Evolutionary conservation across 306 rosid species (phyloP).

Genomic region (Citrullus colocynthis): DNA sequence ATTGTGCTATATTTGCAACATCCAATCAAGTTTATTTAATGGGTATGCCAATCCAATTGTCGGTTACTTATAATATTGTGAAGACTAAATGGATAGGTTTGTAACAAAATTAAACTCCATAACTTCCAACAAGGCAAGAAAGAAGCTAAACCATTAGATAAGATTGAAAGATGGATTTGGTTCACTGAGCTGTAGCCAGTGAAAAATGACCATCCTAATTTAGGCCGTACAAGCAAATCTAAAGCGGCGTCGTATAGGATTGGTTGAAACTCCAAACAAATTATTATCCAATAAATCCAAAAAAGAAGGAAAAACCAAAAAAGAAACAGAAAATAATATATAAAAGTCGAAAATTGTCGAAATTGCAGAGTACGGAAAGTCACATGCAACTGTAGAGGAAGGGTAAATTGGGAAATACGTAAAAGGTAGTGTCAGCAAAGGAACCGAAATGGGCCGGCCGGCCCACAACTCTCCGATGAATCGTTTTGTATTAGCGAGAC

Average conservation of each 20-base stretch:
- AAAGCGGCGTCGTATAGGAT: background rate
- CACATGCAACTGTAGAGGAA: background rate
- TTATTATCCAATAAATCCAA: background rate
- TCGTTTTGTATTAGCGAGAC: background rate
- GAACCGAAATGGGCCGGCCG: background rate
- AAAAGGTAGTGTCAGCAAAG: background rate
- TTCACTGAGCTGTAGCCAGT: too few relatives aligned
- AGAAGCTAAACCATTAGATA: background rate
- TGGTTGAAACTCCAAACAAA: background rate
- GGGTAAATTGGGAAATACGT: background rate
- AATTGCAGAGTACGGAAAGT: background rate
- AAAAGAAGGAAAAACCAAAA: background rate
- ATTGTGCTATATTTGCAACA: too few relatives aligned
- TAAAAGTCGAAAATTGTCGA: background rate
- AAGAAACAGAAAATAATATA: background rate
- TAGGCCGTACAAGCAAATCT: background rate
- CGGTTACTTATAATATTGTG: too few relatives aligned
- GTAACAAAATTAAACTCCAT: too few relatives aligned
- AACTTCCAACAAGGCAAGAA: background rate
- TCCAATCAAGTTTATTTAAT: background rate
- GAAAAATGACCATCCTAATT: background rate
- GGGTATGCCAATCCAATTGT: background rate
- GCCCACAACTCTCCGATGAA: background rate
- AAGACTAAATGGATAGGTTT: too few relatives aligned
- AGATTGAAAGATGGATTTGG: too few relatives aligned